phyloP scores from a whole-genome alignment of 2,329 filamentous ascomycete species.

The Penicillium sp. region DNA sequence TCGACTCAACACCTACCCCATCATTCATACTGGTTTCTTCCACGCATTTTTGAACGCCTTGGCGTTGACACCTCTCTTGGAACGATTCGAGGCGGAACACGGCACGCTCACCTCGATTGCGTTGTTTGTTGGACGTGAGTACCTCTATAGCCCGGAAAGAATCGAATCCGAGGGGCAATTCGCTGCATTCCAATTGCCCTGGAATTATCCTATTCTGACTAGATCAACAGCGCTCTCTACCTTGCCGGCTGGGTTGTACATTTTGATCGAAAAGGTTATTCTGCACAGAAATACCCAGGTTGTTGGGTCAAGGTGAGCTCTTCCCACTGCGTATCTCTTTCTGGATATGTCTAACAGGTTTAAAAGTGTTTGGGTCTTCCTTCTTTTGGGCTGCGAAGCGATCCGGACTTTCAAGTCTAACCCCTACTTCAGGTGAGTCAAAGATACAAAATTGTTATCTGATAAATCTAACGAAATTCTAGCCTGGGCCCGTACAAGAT shows the following conservation, averaged over 20 bases:
- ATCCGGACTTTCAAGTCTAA: constrained; percentile 83
- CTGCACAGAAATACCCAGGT: constrained; percentile 72
- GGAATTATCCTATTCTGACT: constrained; percentile 21
- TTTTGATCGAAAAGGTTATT: constrained; percentile 74
- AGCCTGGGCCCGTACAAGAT: constrained; percentile 69
- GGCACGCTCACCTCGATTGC: constrained; percentile 86
- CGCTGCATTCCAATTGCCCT: not conserved
- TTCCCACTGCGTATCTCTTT: not conserved
- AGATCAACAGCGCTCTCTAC: constrained; percentile 68
- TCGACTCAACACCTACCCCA: constrained; percentile 86
- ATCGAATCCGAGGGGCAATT: not conserved
- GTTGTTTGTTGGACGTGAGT: constrained; percentile 88
- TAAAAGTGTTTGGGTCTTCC: constrained; percentile 84
- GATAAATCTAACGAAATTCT: constrained; percentile 27
- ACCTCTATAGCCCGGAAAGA: not conserved
- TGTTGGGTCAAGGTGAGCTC: constrained; percentile 75
- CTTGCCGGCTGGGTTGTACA: constrained; percentile 80
- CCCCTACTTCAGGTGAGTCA: constrained; percentile 68
- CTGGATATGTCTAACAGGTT: constrained; percentile 19
- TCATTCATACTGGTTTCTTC: constrained; percentile 80
- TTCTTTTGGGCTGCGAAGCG: constrained; percentile 81
- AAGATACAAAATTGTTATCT: not conserved
- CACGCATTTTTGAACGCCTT: constrained; percentile 80
- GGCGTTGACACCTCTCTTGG: constrained; percentile 82
- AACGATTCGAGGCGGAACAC: constrained; percentile 90